Conservation (phyloP, 441 rosid species). For the Dalechampia spathulata region DNA sequence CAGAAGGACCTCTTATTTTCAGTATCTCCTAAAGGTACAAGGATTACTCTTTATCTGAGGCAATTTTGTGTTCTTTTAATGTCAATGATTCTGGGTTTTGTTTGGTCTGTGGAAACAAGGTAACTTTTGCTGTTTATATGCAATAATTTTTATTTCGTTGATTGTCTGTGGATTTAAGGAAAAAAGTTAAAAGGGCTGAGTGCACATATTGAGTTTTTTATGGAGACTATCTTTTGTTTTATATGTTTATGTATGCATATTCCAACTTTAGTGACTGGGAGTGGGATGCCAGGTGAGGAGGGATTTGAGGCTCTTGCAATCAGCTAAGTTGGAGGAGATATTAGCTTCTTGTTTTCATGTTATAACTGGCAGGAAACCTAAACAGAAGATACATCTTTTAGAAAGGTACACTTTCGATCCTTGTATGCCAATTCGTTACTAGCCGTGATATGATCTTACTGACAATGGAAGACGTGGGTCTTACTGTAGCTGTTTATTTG, state of each 20-base stretch:
- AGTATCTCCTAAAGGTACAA: constrained; percentile 73
- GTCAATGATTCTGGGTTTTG: not conserved
- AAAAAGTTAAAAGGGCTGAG: too few species aligned
- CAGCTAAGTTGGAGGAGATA: constrained; percentile 56
- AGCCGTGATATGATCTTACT: too few species aligned
- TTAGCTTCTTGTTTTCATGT: constrained; percentile 58
- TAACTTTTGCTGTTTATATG: too few species aligned
- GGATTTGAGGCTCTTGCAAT: constrained; percentile 67
- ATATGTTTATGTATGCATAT: not conserved
- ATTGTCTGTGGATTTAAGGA: too few species aligned
- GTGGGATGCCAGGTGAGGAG: constrained; percentile 57
- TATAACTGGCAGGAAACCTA: constrained; percentile 46
- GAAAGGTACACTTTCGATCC: constrained; percentile 46
- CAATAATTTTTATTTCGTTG: too few species aligned
- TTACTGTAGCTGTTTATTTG: not conserved
- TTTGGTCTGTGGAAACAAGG: not conserved
- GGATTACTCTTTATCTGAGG: not conserved
- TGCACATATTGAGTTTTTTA: too few species aligned
- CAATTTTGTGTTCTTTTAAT: not conserved
- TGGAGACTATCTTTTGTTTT: too few species aligned
- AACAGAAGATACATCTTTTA: constrained; percentile 61
- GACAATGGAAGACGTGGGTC: not conserved
- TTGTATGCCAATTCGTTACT: not conserved
- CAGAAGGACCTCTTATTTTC: constrained; percentile 76
- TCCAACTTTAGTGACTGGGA: not conserved